Percentiles rank a stretch among this genome's conserved stretches.
Evolutionary conservation across 345 rosid species (phyloP).

Genomic region (Populus ilicifolia): DNA sequence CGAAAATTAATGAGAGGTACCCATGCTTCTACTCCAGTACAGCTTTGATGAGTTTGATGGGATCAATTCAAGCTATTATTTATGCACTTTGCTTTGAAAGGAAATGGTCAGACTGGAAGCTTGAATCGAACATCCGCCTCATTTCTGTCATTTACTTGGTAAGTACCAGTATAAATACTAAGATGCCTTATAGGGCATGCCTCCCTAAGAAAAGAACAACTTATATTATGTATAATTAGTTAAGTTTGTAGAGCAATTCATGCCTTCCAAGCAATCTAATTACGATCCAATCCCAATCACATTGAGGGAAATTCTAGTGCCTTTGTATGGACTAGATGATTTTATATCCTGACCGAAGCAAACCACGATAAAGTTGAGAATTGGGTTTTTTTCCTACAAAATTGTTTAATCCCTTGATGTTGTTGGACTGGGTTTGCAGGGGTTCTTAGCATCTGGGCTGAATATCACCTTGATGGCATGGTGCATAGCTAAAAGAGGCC

Average conservation of each 20-base stretch:
- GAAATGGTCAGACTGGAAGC: constrained; percentile 24
- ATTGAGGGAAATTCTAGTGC: neutral
- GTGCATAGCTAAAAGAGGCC: constrained; percentile 43
- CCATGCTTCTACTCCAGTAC: constrained; percentile 26
- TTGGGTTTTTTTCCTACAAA: too few relatives aligned
- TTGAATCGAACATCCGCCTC: constrained; percentile 31
- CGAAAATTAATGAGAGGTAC: constrained; percentile 21
- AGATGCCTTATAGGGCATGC: neutral
- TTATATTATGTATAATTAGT: neutral
- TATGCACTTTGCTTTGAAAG: constrained; percentile 18
- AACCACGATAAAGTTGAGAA: too few relatives aligned
- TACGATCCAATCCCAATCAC: neutral
- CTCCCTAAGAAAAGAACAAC: neutral
- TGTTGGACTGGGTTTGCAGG: neutral
- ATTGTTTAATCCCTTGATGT: too few relatives aligned
- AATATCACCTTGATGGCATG: constrained; percentile 29
- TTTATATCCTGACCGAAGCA: too few relatives aligned
- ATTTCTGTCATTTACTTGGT: constrained; percentile 24
- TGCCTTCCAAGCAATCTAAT: neutral
- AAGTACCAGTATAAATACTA: neutral
- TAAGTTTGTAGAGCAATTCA: too few relatives aligned
- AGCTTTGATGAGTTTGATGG: constrained; percentile 23
- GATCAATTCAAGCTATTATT: constrained; percentile 10
- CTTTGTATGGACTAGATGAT: neutral
- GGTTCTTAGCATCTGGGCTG: constrained; percentile 36